These are phyloP conservation scores for Melaleuca alternifolia DNA, from an alignment of 345 rosid genomes.

Conservation along the genomic window DNA sequence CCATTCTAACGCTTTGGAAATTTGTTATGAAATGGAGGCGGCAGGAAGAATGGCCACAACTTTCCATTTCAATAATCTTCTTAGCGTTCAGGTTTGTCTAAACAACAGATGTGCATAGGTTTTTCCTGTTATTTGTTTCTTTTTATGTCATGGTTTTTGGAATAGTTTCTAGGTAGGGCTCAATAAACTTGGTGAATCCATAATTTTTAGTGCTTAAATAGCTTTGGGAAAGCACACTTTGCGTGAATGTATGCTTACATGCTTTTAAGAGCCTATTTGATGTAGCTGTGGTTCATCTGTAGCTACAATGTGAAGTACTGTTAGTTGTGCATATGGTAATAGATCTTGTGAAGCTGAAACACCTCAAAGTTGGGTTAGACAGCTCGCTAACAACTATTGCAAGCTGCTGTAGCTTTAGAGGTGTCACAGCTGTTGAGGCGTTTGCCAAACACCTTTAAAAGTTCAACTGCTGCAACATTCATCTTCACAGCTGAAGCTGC, in stretches of 20 bases:
- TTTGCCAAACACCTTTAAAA: not conserved
- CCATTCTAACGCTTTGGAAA: conserved; percentile 91
- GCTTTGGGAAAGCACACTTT: not conserved
- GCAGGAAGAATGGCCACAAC: conserved; percentile 94
- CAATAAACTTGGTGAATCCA: not conserved
- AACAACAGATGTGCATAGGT: not conserved
- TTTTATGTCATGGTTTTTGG: not conserved
- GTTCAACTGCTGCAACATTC: not conserved
- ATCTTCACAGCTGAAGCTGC: not conserved
- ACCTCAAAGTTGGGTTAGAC: not conserved
- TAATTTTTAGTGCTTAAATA: not conserved
- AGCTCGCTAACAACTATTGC: not conserved
- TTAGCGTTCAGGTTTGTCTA: conserved; percentile 74
- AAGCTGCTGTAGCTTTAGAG: not conserved
- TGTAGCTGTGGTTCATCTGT: not conserved
- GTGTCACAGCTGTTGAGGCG: not conserved
- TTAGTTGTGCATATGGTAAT: not conserved
- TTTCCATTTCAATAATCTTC: conserved; percentile 90
- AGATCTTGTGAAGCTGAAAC: not conserved
- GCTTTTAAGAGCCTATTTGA: not conserved
- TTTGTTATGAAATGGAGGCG: conserved; percentile 92
- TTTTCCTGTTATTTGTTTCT: not conserved
- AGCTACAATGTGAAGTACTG: not conserved
- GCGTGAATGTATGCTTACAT: not conserved
- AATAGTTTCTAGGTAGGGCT: not conserved